Conservation (phyloP, 257 asterid species). For the Lycium ferocissimum region DNA sequence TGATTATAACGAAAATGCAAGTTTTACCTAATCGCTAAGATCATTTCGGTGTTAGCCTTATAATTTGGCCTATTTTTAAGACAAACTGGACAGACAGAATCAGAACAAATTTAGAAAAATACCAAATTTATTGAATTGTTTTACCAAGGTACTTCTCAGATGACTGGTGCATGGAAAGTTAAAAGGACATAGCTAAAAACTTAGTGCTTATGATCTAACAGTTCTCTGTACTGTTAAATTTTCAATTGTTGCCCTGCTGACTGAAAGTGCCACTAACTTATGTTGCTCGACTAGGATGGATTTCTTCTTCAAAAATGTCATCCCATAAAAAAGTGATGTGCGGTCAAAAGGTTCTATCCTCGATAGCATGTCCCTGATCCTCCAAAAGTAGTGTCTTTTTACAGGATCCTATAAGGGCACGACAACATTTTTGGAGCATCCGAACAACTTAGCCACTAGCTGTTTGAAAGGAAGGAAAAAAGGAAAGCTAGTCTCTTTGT, state of each 20-base stretch:
- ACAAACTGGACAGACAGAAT: slow-evolving; percentile 11
- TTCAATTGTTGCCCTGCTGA: background rate
- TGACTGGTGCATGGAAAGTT: no score
- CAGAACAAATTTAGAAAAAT: background rate
- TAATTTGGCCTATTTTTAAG: background rate
- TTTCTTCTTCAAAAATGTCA: background rate
- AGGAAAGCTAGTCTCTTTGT: background rate
- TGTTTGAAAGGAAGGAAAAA: background rate
- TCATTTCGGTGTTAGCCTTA: background rate
- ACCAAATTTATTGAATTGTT: background rate
- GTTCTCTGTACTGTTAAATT: background rate
- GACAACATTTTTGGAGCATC: background rate
- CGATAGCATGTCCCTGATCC: no score
- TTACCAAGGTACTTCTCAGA: background rate
- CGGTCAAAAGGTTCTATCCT: no score
- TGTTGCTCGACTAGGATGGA: no score
- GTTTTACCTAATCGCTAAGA: background rate
- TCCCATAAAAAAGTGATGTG: no score
- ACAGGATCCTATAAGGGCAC: background rate
- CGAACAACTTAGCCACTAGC: background rate
- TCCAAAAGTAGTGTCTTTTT: background rate
- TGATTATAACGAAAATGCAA: background rate
- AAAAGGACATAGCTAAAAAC: no score
- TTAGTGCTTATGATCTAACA: no score
- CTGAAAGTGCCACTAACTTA: background rate